Conservation (phyloP, 2,329 filamentous ascomycete genomes). For the Sclerotinia spermophila region DNA sequence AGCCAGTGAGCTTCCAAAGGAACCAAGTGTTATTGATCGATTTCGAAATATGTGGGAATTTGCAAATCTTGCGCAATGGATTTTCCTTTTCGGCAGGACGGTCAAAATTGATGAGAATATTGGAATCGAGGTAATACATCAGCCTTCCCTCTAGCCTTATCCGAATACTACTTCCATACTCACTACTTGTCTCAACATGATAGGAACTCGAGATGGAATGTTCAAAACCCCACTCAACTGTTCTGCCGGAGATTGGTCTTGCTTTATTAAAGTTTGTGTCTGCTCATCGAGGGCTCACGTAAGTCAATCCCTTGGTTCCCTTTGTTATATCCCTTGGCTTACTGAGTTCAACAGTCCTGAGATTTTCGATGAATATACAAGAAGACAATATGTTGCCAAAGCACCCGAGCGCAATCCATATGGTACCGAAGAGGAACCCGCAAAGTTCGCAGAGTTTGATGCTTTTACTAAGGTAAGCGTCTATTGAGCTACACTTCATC, state of each 20-base stretch:
- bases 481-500: slow-evolving; percentile 41
- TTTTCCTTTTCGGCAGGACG: slow-evolving; percentile 82
- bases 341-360: slow-evolving; percentile 57
- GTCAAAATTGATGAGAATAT: slow-evolving; percentile 88
- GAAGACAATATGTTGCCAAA: slow-evolving; percentile 83
- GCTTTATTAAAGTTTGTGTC: slow-evolving; percentile 89
- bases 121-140: slow-evolving; percentile 73
- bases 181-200: slow-evolving; percentile 22
- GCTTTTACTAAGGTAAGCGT: slow-evolving; percentile 67
- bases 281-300: slow-evolving; percentile 90
- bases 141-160: slow-evolving; percentile 16
- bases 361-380: slow-evolving; percentile 89
- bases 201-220: slow-evolving; percentile 89
- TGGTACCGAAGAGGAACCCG: slow-evolving; percentile 68
- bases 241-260: slow-evolving; percentile 77
- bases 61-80: slow-evolving; percentile 89
- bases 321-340: slow-evolving; percentile 17
- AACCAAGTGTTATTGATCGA: slow-evolving; percentile 51
- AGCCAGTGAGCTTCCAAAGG: slow-evolving; percentile 33
- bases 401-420: slow-evolving; percentile 79
- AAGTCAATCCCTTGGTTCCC: slow-evolving; percentile 41
- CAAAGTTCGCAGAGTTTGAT: slow-evolving; percentile 77
- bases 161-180: not conserved
- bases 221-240: slow-evolving; percentile 71
- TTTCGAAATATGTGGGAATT: slow-evolving; percentile 95